Evolutionary conservation across 768 basidiomycete species (phyloP).

Genomic region (Udeniomyces megalosporus): DNA sequence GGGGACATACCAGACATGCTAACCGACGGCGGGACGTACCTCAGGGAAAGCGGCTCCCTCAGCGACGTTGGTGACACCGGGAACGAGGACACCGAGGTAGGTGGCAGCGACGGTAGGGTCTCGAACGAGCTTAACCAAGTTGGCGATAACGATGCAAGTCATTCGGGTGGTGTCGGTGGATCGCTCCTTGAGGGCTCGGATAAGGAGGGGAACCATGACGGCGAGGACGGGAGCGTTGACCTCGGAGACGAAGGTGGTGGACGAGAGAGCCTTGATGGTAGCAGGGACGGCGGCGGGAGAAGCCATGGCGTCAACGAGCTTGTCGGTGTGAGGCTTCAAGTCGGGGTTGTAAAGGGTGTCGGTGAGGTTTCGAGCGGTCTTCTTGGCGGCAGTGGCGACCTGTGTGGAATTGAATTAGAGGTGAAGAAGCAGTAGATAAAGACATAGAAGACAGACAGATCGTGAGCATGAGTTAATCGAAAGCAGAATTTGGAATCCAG

Average conservation of each 20-base stretch:
- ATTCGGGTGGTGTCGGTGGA: constrained; percentile 93
- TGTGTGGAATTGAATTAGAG: constrained; percentile 24
- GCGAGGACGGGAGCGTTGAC: constrained; percentile 92
- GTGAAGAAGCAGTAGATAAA: not conserved
- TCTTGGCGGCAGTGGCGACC: constrained; percentile 73
- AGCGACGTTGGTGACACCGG: constrained; percentile 79
- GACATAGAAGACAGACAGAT: not conserved
- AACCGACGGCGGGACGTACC: constrained; percentile 14
- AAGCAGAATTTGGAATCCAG: not conserved
- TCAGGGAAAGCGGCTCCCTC: constrained; percentile 90
- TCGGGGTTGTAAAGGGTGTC: constrained; percentile 84
- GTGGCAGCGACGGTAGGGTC: constrained; percentile 74
- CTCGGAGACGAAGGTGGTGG: constrained; percentile 91
- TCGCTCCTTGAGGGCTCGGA: constrained; percentile 81
- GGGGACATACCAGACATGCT: too few species aligned
- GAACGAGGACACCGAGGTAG: constrained; percentile 71
- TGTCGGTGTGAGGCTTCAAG: constrained; percentile 69
- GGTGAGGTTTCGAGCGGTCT: constrained; percentile 79
- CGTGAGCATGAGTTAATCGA: too few species aligned
- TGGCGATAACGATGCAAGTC: constrained; percentile 84
- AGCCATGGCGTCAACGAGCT: constrained; percentile 74
- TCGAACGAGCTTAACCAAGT: constrained; percentile 92
- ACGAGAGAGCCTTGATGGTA: constrained; percentile 88
- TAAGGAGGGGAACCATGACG: constrained; percentile 78
- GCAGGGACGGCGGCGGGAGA: constrained; percentile 68